Conservation (phyloP, 495 filamentous ascomycete genomes). For the Chaetomidium leptoderma region DNA sequence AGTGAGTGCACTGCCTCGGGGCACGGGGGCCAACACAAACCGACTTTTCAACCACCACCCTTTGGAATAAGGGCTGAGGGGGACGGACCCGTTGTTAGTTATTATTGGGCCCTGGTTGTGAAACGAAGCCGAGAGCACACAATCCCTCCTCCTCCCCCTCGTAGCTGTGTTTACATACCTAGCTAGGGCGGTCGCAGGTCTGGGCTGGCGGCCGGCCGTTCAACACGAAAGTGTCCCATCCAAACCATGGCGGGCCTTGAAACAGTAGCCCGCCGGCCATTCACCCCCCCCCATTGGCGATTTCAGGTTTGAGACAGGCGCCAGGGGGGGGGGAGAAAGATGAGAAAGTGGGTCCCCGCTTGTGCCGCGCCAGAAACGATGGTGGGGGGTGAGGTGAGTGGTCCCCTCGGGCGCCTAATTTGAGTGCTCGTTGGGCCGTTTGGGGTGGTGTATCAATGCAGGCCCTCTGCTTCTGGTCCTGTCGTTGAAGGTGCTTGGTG, state of each 20-base stretch:
- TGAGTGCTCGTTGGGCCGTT: slow-evolving; percentile 3
- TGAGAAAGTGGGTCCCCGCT: slow-evolving; percentile 8
- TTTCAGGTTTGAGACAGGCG: slow-evolving; percentile 11
- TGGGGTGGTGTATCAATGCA: slow-evolving; percentile 3
- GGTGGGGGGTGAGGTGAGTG: background rate
- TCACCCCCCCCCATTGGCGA: slow-evolving; percentile 9
- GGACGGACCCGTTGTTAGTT: no score
- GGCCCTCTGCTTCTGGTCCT: background rate
- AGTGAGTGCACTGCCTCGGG: background rate
- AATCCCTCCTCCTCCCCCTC: no score
- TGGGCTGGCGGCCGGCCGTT: no score
- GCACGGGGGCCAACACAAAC: background rate
- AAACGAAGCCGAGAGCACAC: no score
- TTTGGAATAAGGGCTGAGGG: no score
- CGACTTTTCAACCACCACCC: no score
- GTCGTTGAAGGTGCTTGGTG: background rate
- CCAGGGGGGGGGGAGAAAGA: background rate
- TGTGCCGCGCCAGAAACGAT: slow-evolving; percentile 2
- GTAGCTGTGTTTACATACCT: background rate
- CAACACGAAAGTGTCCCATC: no score
- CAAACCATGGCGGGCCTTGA: background rate
- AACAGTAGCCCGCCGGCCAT: slow-evolving; percentile 5
- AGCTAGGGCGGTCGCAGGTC: background rate
- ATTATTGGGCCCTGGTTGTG: no score
- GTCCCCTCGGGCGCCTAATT: slow-evolving; percentile 7